These are phyloP conservation scores for Rhizopus sp. DNA, from an alignment of 371 early-diverging fungal genomes.

Conservation along the genomic window DNA sequence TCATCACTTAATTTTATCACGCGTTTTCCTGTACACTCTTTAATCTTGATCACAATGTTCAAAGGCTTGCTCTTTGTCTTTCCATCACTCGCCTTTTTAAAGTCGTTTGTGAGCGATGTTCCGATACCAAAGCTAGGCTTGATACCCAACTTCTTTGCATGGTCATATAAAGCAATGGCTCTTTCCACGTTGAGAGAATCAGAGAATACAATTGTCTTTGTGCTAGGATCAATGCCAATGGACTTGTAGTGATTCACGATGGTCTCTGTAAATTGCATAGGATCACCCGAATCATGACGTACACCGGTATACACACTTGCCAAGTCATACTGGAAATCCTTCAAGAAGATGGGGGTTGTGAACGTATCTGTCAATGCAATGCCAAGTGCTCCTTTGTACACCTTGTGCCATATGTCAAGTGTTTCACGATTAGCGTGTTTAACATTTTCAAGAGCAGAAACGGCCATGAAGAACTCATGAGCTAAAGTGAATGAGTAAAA, in stretches of 20 bases:
- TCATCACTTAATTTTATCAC: constrained; percentile 81
- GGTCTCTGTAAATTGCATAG: constrained; percentile 53
- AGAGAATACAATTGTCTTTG: constrained; percentile 73
- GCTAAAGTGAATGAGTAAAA: constrained; percentile 26
- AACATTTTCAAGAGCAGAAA: constrained; percentile 69
- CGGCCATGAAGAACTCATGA: constrained; percentile 82
- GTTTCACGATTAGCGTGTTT: constrained; percentile 64
- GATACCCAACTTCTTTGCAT: constrained; percentile 52
- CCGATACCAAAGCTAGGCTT: constrained; percentile 76
- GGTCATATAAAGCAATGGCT: constrained; percentile 54
- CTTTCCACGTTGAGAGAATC: constrained; percentile 62
- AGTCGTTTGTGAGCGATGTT: constrained; percentile 79
- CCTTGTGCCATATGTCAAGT: constrained; percentile 61
- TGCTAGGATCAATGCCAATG: constrained; percentile 59
- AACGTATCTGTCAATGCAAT: constrained; percentile 81
- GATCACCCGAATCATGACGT: constrained; percentile 79
- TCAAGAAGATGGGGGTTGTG: constrained; percentile 65
- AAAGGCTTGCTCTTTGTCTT: constrained; percentile 54
- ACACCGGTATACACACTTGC: constrained; percentile 62
- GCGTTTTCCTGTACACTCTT: constrained; percentile 55
- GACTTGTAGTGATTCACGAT: constrained; percentile 61
- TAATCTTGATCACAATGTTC: constrained; percentile 80
- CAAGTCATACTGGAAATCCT: constrained; percentile 56
- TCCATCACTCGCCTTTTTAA: constrained; percentile 31
- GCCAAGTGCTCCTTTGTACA: constrained; percentile 59